phyloP scores from a whole-genome alignment of 2,329 filamentous ascomycete genomes.

The Geosmithia morbida region DNA sequence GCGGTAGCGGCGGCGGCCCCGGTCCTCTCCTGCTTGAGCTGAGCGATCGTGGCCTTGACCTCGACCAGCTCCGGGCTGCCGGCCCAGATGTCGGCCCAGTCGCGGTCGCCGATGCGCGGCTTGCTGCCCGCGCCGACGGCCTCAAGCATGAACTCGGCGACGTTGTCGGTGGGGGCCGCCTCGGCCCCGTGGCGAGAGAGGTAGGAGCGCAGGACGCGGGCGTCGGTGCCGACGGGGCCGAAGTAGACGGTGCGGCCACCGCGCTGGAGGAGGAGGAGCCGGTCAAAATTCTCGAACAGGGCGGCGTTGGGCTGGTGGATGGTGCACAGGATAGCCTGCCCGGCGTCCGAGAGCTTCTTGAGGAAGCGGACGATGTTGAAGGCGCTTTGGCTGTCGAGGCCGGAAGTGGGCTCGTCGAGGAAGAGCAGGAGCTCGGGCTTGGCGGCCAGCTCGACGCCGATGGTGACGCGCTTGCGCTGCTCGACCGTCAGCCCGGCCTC shows the following conservation, averaged over 20 bases:
- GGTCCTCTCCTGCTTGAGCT: constrained; percentile 47
- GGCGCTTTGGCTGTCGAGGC: constrained; percentile 47
- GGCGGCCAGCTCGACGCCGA: constrained; percentile 78
- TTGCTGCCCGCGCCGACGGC: constrained; percentile 64
- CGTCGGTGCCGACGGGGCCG: constrained; percentile 68
- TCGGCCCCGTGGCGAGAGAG: constrained; percentile 46
- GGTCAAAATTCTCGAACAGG: constrained; percentile 79
- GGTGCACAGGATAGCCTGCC: constrained; percentile 79
- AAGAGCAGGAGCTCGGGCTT: constrained; percentile 67
- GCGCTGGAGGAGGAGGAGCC: constrained; percentile 61
- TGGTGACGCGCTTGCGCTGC: constrained; percentile 66
- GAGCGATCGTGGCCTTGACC: constrained; percentile 50
- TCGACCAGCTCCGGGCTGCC: constrained; percentile 56
- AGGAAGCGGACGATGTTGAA: constrained; percentile 69
- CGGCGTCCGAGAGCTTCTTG: constrained; percentile 62
- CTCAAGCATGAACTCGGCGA: constrained; percentile 74
- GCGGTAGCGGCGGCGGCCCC: constrained; percentile 12
- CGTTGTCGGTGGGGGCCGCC: constrained; percentile 38
- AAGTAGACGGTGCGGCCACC: constrained; percentile 79
- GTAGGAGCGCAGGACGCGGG: constrained; percentile 52
- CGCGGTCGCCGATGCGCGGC: constrained; percentile 55
- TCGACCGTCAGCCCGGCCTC: constrained; percentile 59
- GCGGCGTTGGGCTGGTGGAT: constrained; percentile 84
- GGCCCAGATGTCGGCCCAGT: constrained; percentile 72
- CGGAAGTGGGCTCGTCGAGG: constrained; percentile 66